Base-by-base conservation (phyloP, 2,329 filamentous ascomycete species). In the Fusarium sp. region DNA sequence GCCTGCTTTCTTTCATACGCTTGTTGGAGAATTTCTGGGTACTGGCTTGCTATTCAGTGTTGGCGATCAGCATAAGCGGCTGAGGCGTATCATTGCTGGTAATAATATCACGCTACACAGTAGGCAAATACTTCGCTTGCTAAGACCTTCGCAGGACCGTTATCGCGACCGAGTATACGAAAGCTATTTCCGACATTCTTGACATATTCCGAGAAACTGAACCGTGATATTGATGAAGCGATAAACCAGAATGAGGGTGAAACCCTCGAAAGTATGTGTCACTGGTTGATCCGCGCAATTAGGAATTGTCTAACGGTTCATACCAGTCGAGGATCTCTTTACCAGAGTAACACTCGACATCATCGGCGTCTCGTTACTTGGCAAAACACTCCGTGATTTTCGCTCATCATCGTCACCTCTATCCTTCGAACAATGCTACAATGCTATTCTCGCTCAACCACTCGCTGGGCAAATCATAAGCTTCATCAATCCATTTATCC, bases 21-120 rank as follows among this genome's bases (percentile, higher is more conserved):
- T 70, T 5, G 66, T 70, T 2, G 66, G 66, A 10, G 66, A 69
- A 7, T 57, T 69, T 10, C 20, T 70, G 1, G 66, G 66, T 1
- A 23, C 52, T 3, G 66, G 66, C 3, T 18, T 69, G 1, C 20
- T 69, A 2, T 69, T 67, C 1, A 69, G 66, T 41, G 52, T 54
- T 1, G 66, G 66, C 1, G 47, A 70, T 1, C 42, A 69, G n/a
- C 66, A 69, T 5, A 69, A 64, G 3, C 60, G 64, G 2, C 8
- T 68, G 21, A 52, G 64, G 5, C 64, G 64, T 1, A 68, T 68
- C 3, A 23, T 31, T 13, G 29, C 57, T 8, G 64, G 47, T 26
- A 28, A 33, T 11, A 8, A 10, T 3, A 2, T 3, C 7, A 29
- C 5, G 8, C n/a, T n/a, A n/a, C n/a, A n/a, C n/a, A 2, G 3